A percentile compares a stretch with the other conserved stretches of the same genome.
phyloP scores from a whole-genome alignment of 345 rosid species.

The Eucalyptus albens region DNA sequence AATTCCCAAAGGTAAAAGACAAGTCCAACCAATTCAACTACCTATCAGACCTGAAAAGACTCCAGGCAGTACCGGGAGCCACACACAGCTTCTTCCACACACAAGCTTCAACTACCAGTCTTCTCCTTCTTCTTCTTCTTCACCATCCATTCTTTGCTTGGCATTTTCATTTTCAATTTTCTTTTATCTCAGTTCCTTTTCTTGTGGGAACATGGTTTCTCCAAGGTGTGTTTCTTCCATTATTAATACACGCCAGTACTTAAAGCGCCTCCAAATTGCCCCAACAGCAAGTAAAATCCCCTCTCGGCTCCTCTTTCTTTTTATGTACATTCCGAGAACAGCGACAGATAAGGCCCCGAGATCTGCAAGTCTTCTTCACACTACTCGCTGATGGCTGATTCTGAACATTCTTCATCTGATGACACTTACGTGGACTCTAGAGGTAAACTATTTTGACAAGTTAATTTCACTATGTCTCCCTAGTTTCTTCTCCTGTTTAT shows the following conservation, averaged over 20 bases:
- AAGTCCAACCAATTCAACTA: background rate
- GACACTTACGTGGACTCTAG: constrained; percentile 10
- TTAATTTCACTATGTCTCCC: background rate
- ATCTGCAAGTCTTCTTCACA: background rate
- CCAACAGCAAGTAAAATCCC: background rate
- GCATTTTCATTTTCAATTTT: background rate
- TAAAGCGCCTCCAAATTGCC: background rate
- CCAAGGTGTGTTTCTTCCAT: background rate
- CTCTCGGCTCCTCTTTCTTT: background rate
- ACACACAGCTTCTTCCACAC: background rate
- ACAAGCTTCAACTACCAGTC: constrained; percentile 1
- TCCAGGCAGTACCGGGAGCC: background rate
- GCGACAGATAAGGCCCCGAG: background rate
- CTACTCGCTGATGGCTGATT: constrained; percentile 30
- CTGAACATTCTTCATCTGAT: constrained; percentile 33
- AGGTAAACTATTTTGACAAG: constrained; percentile 7
- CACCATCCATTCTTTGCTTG: background rate
- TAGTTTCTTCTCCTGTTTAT: background rate
- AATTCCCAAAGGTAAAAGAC: background rate
- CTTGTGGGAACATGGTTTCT: background rate
- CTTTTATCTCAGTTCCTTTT: background rate
- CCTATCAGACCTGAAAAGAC: background rate
- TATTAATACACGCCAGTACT: background rate
- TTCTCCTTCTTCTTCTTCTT: background rate
- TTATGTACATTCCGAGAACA: background rate